phyloP scores from a whole-genome alignment of 1,284 basidiomycete genomes.

The Heterobasidion irregulare region DNA sequence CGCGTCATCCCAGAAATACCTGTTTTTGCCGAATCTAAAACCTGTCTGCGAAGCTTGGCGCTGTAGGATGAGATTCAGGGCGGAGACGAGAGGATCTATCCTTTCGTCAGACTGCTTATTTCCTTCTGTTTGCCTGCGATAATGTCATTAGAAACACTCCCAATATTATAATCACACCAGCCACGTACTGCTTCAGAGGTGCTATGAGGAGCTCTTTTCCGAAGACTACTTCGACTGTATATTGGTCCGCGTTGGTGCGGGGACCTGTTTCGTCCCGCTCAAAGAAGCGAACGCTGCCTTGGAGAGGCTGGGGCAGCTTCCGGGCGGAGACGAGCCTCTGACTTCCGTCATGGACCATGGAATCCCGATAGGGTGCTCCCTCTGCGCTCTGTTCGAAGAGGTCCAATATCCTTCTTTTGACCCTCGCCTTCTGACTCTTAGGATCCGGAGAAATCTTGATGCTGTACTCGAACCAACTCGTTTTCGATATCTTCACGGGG shows the following conservation, averaged over 20 bases:
- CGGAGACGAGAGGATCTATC: slow-evolving; percentile 44
- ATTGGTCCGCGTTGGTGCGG: slow-evolving; percentile 32
- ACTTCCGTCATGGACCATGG: slow-evolving; percentile 56
- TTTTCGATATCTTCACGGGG: slow-evolving; percentile 39
- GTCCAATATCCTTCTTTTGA: slow-evolving; percentile 47
- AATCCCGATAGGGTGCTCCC: slow-evolving; percentile 30
- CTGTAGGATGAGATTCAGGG: slow-evolving; percentile 59
- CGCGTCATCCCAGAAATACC: slow-evolving; percentile 47
- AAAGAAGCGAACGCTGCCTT: slow-evolving; percentile 37
- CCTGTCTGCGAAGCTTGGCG: slow-evolving; percentile 45
- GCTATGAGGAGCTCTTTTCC: slow-evolving; percentile 34
- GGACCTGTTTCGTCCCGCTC: slow-evolving; percentile 46
- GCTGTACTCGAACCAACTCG: slow-evolving; percentile 50
- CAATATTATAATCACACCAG: neutral
- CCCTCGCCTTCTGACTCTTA: slow-evolving; percentile 34
- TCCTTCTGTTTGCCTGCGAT: slow-evolving; percentile 47
- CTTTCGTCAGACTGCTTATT: slow-evolving; percentile 33
- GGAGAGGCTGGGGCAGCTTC: slow-evolving; percentile 47
- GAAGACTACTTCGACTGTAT: slow-evolving; percentile 42
- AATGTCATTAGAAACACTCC: neutral
- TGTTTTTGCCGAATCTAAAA: slow-evolving; percentile 49
- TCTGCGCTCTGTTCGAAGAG: slow-evolving; percentile 43
- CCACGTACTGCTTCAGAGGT: slow-evolving; percentile 39
- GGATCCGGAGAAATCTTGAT: slow-evolving; percentile 47
- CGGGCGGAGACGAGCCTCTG: slow-evolving; percentile 48